These are phyloP conservation scores for Penicillium egyptiacum DNA, from an alignment of 495 filamentous ascomycete genomes.

Conservation along the genomic window DNA sequence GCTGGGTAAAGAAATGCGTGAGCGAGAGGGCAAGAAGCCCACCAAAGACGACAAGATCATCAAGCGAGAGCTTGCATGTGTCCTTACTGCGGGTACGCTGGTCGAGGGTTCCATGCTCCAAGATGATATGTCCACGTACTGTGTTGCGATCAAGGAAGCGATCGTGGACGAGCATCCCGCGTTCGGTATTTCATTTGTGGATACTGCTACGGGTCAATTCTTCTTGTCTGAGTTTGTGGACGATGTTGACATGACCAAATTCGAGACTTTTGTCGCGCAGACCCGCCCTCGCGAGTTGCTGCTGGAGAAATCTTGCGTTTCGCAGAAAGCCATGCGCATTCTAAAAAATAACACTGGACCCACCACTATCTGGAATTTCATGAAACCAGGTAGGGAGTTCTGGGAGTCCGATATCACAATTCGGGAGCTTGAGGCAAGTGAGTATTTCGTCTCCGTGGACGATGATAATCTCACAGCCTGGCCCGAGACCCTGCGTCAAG, in stretches of 20 bases:
- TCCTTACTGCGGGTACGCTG: constrained; percentile 88
- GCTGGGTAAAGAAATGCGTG: constrained; percentile 96
- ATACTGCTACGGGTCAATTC: constrained; percentile 95
- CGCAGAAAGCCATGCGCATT: constrained; percentile 83
- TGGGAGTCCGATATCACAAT: constrained; percentile 81
- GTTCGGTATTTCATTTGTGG: constrained; percentile 92
- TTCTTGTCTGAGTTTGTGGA: constrained; percentile 88
- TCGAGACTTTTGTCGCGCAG: constrained; percentile 96
- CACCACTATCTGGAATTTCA: constrained; percentile 92
- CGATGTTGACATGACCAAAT: constrained; percentile 92
- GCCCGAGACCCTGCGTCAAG: constrained; percentile 73
- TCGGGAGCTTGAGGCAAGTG: constrained; percentile 76
- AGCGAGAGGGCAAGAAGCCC: constrained; percentile 63
- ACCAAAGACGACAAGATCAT: constrained; percentile 88
- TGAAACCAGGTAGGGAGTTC: constrained; percentile 88
- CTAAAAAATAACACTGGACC: constrained; percentile 93
- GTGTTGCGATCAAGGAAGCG: constrained; percentile 92
- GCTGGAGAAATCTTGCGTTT: constrained; percentile 83
- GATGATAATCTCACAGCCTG: constrained; percentile 67
- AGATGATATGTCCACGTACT: constrained; percentile 96
- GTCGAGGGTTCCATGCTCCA: constrained; percentile 97
- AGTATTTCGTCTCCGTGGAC: constrained; percentile 71
- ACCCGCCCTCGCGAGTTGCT: constrained; percentile 86
- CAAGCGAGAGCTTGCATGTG: constrained; percentile 81
- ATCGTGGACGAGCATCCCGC: constrained; percentile 72